Conservation (phyloP, 2,329 filamentous ascomycete genomes). For the Juglanconis juglandina region DNA sequence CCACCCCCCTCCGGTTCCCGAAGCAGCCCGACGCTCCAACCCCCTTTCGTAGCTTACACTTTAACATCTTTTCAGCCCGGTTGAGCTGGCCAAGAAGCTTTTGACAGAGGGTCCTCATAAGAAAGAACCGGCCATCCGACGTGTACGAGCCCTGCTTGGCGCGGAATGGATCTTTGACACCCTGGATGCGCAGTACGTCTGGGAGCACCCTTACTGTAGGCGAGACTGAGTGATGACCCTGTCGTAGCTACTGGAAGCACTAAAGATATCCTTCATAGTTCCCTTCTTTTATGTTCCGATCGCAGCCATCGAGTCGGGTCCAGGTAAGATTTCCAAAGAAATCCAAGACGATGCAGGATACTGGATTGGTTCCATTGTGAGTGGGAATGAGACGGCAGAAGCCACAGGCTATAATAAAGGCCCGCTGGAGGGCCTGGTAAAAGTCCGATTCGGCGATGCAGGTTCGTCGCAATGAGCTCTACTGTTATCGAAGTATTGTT, state of each 20-base stretch:
- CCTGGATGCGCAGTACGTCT: slow-evolving; percentile 31
- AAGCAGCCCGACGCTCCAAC: neutral
- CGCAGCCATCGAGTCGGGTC: slow-evolving; percentile 18
- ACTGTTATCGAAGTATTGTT: too few species aligned
- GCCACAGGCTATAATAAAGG: slow-evolving; percentile 20
- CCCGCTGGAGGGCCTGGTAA: slow-evolving; percentile 21
- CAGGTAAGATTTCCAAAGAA: slow-evolving; percentile 7
- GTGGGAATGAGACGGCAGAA: slow-evolving; percentile 19
- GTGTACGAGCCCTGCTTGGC: slow-evolving; percentile 29
- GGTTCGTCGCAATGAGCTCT: slow-evolving; percentile 18
- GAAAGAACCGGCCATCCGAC: slow-evolving; percentile 28
- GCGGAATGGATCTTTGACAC: slow-evolving; percentile 31
- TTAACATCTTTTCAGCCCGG: neutral
- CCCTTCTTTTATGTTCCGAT: slow-evolving; percentile 32
- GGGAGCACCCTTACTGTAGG: slow-evolving; percentile 33
- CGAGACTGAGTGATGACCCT: neutral
- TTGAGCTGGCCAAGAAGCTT: slow-evolving; percentile 24
- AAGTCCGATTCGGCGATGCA: slow-evolving; percentile 14
- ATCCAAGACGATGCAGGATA: slow-evolving; percentile 15
- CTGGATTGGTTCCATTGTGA: slow-evolving; percentile 21
- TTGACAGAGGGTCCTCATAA: slow-evolving; percentile 28
- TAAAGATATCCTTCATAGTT: slow-evolving; percentile 15
- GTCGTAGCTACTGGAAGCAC: neutral
- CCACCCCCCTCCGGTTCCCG: neutral
- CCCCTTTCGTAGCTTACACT: neutral